Percentiles rank a stretch among this genome's conserved stretches.
These are phyloP conservation scores for Pulveroboletus sp. DNA, from an alignment of 768 basidiomycete species.

Conservation along the genomic window DNA sequence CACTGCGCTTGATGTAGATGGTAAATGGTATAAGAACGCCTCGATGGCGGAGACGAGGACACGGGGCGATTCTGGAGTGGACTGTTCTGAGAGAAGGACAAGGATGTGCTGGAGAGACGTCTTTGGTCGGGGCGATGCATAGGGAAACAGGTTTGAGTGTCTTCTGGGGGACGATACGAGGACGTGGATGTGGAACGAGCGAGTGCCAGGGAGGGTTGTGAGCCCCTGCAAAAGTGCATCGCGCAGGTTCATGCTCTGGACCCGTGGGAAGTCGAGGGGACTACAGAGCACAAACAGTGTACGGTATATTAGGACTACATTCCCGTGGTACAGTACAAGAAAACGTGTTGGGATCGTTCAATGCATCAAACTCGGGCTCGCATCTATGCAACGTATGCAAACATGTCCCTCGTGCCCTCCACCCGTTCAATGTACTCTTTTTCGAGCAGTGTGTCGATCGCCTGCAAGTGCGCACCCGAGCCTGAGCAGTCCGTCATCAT, in stretches of 20 bases:
- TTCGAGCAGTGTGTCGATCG: slow-evolving; percentile 88
- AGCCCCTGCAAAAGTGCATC: slow-evolving; percentile 60
- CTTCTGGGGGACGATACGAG: slow-evolving; percentile 67
- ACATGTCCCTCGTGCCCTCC: slow-evolving; percentile 82
- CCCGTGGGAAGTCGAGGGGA: slow-evolving; percentile 18
- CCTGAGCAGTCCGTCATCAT: neutral
- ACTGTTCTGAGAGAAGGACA: slow-evolving; percentile 66
- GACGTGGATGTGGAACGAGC: slow-evolving; percentile 71
- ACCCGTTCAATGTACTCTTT: slow-evolving; percentile 98
- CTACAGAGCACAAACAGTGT: neutral
- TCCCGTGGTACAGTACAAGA: slow-evolving; percentile 11
- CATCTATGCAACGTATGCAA: slow-evolving; percentile 34
- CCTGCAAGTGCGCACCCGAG: slow-evolving; percentile 39
- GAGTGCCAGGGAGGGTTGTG: slow-evolving; percentile 53
- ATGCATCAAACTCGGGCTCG: neutral
- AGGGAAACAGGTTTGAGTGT: slow-evolving; percentile 67
- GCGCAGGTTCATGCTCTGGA: slow-evolving; percentile 43
- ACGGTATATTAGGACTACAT: slow-evolving; percentile 22
- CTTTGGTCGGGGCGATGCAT: slow-evolving; percentile 60
- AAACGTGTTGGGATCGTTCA: neutral
- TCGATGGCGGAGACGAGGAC: slow-evolving; percentile 79
- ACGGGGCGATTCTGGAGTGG: slow-evolving; percentile 42
- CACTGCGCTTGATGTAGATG: slow-evolving; percentile 61
- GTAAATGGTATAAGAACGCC: slow-evolving; percentile 68
- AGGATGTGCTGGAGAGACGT: slow-evolving; percentile 74